phyloP scores from a whole-genome alignment of 257 asterid genomes.

The Nicotiana obtusifolia region DNA sequence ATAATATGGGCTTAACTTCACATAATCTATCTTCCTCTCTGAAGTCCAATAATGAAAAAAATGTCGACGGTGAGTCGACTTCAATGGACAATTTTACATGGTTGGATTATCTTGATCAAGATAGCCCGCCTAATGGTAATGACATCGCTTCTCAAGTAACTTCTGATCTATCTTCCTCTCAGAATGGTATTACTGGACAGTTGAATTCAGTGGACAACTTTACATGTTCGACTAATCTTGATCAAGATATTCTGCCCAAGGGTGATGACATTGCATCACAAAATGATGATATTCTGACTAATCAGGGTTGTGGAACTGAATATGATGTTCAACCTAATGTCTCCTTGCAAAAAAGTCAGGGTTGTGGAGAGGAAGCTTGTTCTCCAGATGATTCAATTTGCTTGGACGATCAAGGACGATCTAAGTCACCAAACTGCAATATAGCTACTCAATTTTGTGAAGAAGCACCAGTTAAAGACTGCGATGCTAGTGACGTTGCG shows the following conservation, averaged over 20 bases:
- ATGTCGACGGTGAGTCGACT: conserved; percentile 14
- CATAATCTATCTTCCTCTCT: conserved; percentile 33
- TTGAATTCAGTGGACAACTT: conserved; percentile 24
- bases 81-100: conserved; percentile 38
- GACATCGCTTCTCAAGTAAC: conserved; percentile 22
- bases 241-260: conserved; percentile 25
- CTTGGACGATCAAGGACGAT: conserved; percentile 25
- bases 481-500: conserved; percentile 23
- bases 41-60: conserved; percentile 20
- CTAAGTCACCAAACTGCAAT: conserved; percentile 23
- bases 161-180: conserved; percentile 27
- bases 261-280: conserved; percentile 21
- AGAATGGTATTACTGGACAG: conserved; percentile 21
- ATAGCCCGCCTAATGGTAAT: conserved; percentile 21
- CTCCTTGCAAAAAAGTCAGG: conserved; percentile 23
- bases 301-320: conserved; percentile 36
- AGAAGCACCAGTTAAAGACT: conserved; percentile 17
- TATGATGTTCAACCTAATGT: conserved; percentile 26
- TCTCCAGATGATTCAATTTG: conserved; percentile 20
- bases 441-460: conserved; percentile 23
- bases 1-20: conserved; percentile 41
- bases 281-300: conserved; percentile 24
- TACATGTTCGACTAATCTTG: conserved; percentile 59
- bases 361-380: conserved; percentile 15
- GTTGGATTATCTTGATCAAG: conserved; percentile 55